Evolutionary conservation across 208 protist genomes (phyloP).

Genomic region (Kentomonas sorsogonicus): DNA sequence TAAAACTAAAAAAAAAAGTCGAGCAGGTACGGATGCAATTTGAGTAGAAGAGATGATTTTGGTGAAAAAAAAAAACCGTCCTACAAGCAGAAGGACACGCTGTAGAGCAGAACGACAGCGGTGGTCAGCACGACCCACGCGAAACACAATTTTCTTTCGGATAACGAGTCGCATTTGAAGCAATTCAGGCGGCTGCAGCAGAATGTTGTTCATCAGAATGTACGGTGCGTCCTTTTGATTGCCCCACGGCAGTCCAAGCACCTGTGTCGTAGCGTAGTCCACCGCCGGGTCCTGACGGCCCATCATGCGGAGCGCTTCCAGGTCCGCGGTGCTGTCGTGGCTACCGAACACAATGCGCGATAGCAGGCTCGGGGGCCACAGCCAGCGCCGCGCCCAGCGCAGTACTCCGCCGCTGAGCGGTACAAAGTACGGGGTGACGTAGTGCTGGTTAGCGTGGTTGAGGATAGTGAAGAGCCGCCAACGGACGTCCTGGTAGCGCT

Average conservation of each 20-base stretch:
- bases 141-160: too few relatives aligned
- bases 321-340: slow-evolving; percentile 15
- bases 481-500: slow-evolving; percentile 24
- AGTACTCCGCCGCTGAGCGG: too few relatives aligned
- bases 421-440: slow-evolving; percentile 24
- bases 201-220: slow-evolving; percentile 28
- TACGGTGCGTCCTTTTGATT: slow-evolving; percentile 29
- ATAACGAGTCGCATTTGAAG: too few relatives aligned
- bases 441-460: slow-evolving; percentile 23
- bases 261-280: slow-evolving; percentile 29
- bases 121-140: too few relatives aligned
- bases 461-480: slow-evolving; percentile 27
- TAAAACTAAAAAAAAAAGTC: too few relatives aligned
- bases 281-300: slow-evolving; percentile 37
- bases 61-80: too few relatives aligned
- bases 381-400: neutral
- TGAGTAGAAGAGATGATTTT: too few relatives aligned
- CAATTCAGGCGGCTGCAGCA: slow-evolving; percentile 33
- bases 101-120: too few relatives aligned
- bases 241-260: slow-evolving; percentile 29
- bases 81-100: too few relatives aligned
- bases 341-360: slow-evolving; percentile 1
- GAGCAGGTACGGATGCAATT: too few relatives aligned
- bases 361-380: slow-evolving; percentile 9
- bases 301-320: slow-evolving; percentile 25